Percentiles rank a stretch among this genome's conserved stretches.
These are phyloP conservation scores for Anisogramma anomala DNA, from an alignment of 2,329 filamentous ascomycete species.

Conservation along the genomic window DNA sequence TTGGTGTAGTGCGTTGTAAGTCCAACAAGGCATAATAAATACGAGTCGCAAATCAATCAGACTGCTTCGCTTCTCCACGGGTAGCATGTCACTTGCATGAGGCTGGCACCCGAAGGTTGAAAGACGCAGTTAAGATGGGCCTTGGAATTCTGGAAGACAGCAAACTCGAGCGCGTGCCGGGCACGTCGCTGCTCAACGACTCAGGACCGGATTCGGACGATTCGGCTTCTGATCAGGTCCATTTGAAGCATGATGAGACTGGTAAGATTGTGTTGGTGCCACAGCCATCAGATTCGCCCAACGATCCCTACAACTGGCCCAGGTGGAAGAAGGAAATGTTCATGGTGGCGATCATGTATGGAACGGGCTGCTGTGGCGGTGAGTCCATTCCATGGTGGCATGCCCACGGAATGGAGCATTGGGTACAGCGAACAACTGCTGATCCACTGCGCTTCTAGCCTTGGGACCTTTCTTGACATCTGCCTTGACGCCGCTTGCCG, in stretches of 20 bases:
- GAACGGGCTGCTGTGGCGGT: constrained; percentile 28
- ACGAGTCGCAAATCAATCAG: too few species aligned
- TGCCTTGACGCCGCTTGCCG: constrained; percentile 25
- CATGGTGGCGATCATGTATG: constrained; percentile 28
- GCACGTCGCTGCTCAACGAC: constrained; percentile 19
- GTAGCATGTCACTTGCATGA: too few species aligned
- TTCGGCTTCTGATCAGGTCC: constrained; percentile 12
- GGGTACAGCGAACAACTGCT: not conserved
- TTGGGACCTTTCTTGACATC: constrained; percentile 28
- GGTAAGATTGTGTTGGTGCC: constrained; percentile 35
- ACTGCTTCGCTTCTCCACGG: too few species aligned
- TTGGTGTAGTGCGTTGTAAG: not conserved
- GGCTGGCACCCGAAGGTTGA: not conserved
- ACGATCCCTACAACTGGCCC: constrained; percentile 38
- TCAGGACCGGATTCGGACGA: constrained; percentile 15
- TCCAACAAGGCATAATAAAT: not conserved
- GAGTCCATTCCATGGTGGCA: not conserved
- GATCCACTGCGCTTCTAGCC: constrained; percentile 13
- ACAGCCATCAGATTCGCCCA: constrained; percentile 34
- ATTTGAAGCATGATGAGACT: constrained; percentile 20
- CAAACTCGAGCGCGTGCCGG: constrained; percentile 20
- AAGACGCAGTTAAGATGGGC: constrained; percentile 14
- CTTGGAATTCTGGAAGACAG: constrained; percentile 19
- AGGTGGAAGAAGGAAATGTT: constrained; percentile 24
- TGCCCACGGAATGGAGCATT: not conserved